Base-by-base conservation (phyloP, 2,329 filamentous ascomycete genomes). In the Trichoderma aggressivum region DNA sequence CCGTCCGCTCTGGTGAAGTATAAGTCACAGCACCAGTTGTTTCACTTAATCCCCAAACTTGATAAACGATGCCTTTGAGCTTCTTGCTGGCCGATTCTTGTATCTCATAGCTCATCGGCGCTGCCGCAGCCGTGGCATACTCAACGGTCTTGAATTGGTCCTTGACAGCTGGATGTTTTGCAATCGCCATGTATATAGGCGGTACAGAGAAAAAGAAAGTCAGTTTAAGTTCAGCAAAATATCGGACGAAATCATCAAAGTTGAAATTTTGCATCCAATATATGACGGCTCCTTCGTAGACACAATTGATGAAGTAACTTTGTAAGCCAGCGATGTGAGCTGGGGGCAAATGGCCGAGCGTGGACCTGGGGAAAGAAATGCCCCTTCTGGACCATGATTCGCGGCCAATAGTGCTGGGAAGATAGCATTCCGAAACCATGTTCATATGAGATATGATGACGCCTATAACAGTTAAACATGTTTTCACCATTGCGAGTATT, bases 251-350 rank as follows among this genome's bases (percentile, higher is more conserved):
- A 47, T 84, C 80, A 2, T 78, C 76, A 71, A 89, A 88, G 72
- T 88, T 84, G 76, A 91, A 91, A 53, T 81, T 83, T 5, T 84
- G 81, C 89, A 91, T 90, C 89, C 89, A 91, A 81, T 88, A 90
- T 3, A 87, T 82, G 1, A 81, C 78, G 3, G 83, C 83, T 36
- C 82, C 85, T 47, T 82, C 77, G 71, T 83, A 85, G 11, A 79
- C 76, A 1, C 77, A 75, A 55, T 81, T 81, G 60, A 84, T 74
- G 14, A 86, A 79, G 72, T 85, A 85, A n/a, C 79, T 78, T 68
- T 82, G 81, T 2, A 85, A 73, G 5, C 84, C 84, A 4, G 84
- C 84, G 32, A 86, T 82, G 75, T 86, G 84, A 1, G 83, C 83
- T 1, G 81, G 79, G 0, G 84, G 84, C 0, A 86, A 75, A 72